Conservation (phyloP, 148 eudicot genomes). For the Amaranthus cruentus region DNA sequence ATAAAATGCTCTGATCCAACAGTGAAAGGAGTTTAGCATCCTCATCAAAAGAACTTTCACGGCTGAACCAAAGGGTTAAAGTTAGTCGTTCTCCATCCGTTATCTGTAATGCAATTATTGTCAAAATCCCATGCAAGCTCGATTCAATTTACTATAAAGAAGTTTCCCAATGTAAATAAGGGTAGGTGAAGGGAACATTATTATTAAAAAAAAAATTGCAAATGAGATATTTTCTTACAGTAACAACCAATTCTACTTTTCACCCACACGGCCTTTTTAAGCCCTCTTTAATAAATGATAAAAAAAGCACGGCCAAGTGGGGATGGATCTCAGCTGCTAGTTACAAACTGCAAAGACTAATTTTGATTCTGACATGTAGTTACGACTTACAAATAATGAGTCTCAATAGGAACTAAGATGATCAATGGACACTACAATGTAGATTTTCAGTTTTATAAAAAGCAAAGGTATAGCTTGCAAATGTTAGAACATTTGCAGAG, state of each 20-base stretch:
- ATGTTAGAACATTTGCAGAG: no score
- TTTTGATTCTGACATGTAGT: neutral
- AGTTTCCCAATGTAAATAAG: neutral
- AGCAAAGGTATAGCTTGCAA: neutral
- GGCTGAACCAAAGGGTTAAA: constrained; percentile 86
- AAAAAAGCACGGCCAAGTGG: no score
- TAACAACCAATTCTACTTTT: no score
- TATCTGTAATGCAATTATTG: constrained; percentile 40
- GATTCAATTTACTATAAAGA: neutral
- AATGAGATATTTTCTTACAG: neutral
- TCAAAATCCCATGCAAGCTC: constrained; percentile 3
- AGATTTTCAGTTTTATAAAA: neutral
- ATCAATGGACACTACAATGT: neutral
- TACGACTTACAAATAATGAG: neutral
- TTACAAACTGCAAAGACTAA: neutral
- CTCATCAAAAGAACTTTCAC: constrained; percentile 74
- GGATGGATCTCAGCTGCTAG: no score
- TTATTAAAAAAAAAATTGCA: neutral
- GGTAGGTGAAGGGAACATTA: neutral
- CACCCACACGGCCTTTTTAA: no score
- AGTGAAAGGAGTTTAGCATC: constrained; percentile 71
- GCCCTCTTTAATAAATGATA: no score
- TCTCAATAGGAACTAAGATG: neutral
- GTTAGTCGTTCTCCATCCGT: constrained; percentile 81
- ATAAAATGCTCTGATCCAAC: constrained; percentile 32